Conservation (phyloP, 371 early-diverging fungal species). For the Rhizopus delemar region DNA sequence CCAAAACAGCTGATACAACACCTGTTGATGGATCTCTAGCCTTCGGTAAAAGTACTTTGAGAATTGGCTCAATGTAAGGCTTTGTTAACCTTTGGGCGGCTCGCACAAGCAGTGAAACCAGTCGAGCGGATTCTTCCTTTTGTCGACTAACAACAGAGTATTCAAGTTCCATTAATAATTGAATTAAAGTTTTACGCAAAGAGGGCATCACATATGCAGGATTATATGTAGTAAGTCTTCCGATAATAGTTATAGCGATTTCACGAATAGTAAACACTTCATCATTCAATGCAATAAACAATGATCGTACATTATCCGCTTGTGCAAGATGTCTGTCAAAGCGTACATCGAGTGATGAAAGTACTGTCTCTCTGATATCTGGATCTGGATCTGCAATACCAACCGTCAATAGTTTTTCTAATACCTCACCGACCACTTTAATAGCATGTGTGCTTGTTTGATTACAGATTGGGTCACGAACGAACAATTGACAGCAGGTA, state of each 20-base stretch:
- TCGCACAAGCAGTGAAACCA: slow-evolving; percentile 76
- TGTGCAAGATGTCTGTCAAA: slow-evolving; percentile 92
- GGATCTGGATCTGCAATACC: slow-evolving; percentile 92
- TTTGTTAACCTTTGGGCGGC: slow-evolving; percentile 83
- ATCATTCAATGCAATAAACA: slow-evolving; percentile 92
- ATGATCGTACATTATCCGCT: slow-evolving; percentile 85
- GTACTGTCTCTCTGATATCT: slow-evolving; percentile 76
- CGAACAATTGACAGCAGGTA: slow-evolving; percentile 85
- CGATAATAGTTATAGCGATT: slow-evolving; percentile 83
- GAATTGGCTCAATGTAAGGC: slow-evolving; percentile 90
- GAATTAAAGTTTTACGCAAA: slow-evolving; percentile 83
- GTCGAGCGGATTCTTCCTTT: slow-evolving; percentile 86
- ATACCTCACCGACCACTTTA: slow-evolving; percentile 85
- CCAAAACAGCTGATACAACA: slow-evolving; percentile 82
- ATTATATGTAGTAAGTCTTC: slow-evolving; percentile 83
- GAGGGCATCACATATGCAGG: slow-evolving; percentile 94
- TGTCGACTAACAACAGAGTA: slow-evolving; percentile 83
- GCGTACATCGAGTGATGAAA: slow-evolving; percentile 76
- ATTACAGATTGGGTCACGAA: slow-evolving; percentile 72
- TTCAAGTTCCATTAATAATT: slow-evolving; percentile 90
- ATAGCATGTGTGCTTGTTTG: slow-evolving; percentile 84
- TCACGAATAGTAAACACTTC: slow-evolving; percentile 90
- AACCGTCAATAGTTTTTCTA: slow-evolving; percentile 84
- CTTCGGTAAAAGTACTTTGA: slow-evolving; percentile 83
- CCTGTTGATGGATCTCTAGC: slow-evolving; percentile 78